These are phyloP conservation scores for Lolium multiflorum DNA, from an alignment of 176 grass and related monocot genomes.

Conservation along the genomic window DNA sequence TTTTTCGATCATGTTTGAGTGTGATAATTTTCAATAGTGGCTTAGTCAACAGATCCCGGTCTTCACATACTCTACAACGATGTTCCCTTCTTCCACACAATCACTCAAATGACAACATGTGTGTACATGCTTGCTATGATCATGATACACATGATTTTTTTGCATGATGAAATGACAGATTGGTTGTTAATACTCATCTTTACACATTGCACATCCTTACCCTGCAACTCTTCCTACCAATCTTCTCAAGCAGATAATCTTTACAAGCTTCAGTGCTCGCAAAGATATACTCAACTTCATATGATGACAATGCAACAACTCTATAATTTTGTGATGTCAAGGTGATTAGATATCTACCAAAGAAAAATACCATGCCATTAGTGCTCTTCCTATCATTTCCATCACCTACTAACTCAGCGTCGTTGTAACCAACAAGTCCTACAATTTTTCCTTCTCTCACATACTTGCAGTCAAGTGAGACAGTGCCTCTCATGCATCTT, in stretches of 20 bases:
- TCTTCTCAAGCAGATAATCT: not conserved
- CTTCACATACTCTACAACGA: not conserved
- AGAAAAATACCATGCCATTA: not conserved
- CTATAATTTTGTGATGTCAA: not conserved
- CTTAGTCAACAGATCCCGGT: not conserved
- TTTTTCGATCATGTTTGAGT: too few relatives aligned
- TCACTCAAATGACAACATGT: not conserved
- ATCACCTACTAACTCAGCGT: not conserved
- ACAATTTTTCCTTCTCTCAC: not conserved
- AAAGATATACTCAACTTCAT: not conserved
- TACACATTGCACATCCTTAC: not conserved
- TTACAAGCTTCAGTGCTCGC: not conserved
- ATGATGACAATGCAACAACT: not conserved
- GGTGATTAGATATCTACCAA: not conserved
- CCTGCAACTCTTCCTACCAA: not conserved
- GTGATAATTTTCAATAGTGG: not conserved
- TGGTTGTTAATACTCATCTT: not conserved
- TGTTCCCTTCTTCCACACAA: not conserved
- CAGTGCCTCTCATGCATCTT: not conserved
- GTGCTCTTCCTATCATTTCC: not conserved
- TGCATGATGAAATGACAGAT: not conserved
- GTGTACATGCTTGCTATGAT: not conserved
- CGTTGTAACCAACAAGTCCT: not conserved
- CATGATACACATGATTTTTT: not conserved
- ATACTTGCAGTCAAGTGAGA: not conserved